Conservation (phyloP, 441 rosid species). For the Aleurites moluccanus region DNA sequence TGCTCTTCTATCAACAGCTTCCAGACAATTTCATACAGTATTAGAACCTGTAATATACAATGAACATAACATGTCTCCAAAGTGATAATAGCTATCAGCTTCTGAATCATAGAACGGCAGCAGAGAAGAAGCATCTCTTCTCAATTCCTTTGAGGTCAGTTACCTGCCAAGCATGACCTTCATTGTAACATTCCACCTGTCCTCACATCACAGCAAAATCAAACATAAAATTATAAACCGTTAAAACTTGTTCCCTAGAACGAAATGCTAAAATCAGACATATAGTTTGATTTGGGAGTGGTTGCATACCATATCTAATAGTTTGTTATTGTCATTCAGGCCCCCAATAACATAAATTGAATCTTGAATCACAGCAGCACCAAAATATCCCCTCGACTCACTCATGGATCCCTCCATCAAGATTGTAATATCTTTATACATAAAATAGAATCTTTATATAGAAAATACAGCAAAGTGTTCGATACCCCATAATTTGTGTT, state of each 20-base stretch:
- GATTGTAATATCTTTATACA: neutral
- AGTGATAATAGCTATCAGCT: neutral
- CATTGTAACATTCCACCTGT: conserved; percentile 41
- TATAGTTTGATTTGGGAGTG: neutral
- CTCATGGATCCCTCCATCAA: conserved; percentile 31
- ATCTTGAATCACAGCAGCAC: conserved; percentile 31
- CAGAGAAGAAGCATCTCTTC: conserved; percentile 38
- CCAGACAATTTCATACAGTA: neutral
- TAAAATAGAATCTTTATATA: neutral
- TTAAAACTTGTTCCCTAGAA: no score
- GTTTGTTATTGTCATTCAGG: conserved; percentile 12
- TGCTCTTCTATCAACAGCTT: neutral
- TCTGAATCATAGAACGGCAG: conserved; percentile 19
- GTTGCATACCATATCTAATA: conserved; percentile 32
- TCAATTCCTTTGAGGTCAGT: conserved; percentile 34
- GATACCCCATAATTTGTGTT: neutral
- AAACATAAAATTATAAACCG: no score
- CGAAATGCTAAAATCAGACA: neutral
- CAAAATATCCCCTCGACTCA: conserved; percentile 34
- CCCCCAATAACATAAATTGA: conserved; percentile 41
- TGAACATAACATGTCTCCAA: neutral
- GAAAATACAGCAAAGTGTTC: neutral
- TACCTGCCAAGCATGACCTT: conserved; percentile 37
- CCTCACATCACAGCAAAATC: neutral
- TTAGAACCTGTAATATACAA: neutral